Base-by-base conservation (phyloP, 2,329 filamentous ascomycete species). In the Ambrosiella cleistominuta region DNA sequence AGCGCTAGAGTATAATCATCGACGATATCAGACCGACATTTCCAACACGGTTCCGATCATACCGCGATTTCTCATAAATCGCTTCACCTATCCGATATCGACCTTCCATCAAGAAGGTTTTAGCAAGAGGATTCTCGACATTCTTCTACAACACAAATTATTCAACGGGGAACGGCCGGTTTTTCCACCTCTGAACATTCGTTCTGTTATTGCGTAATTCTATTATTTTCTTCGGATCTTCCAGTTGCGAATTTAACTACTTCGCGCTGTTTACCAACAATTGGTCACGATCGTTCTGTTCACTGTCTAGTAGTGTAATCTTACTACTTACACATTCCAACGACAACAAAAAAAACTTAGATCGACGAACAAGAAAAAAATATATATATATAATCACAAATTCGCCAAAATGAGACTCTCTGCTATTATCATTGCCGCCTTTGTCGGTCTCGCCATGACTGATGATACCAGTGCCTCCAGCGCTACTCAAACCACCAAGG, bases 401-500 rank as follows among this genome's bases (percentile, higher is more conserved):
- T 44, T 42, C 35, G 37, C 15, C 50, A 52, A 50, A 7, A 60
- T 60, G 58, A 60, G 58, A 60, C 50, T 57, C 55, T 60, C 58
- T 8, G n/a, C 52, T n/a, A 45, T 57, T 37, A 7, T 54, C 35
- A 13, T 45, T 27, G 35, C 44, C 15, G 54, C 45, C 36, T 36
- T 57, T 13, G 19, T 55, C 13, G 44, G 27, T 17, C n/a, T 59
- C 39, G 56, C 42, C 39, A 27, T 17, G 1, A n/a, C 51, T 13
- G 55, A 55, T 4, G 45, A 52, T 12, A 39, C 50, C 13, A 44
- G 40, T 27, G 37, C 47, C 42, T 54, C 54, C 12, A 1, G 47
- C 39, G 60, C 57, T 40, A 56, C 53, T 13, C 70, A 78, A 63
- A 63, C 58, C 8, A 60, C 58, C 9, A 50, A 54, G 39, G 58